These are phyloP conservation scores for Nakazawaea wickerhamii DNA, from an alignment of 805 yeast species.

Conservation along the genomic window DNA sequence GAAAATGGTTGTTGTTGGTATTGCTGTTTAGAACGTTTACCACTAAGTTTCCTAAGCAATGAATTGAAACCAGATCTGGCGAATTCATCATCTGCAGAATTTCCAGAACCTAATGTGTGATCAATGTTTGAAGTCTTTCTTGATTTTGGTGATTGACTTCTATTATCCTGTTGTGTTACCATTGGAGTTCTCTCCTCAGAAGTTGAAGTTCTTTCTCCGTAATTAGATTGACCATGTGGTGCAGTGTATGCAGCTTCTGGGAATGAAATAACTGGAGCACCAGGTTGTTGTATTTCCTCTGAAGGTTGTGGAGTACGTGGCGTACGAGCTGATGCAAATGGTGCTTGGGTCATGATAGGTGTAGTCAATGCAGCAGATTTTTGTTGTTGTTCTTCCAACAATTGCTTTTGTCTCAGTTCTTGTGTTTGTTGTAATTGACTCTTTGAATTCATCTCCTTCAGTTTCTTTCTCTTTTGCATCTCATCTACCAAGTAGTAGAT, in stretches of 20 bases:
- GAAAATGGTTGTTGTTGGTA: conserved; percentile 2
- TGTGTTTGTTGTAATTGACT: conserved; percentile 18
- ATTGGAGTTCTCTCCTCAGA: neutral
- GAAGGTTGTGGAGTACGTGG: conserved; percentile 17
- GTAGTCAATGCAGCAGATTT: conserved; percentile 14
- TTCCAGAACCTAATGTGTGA: neutral
- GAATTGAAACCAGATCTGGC: conserved; percentile 14
- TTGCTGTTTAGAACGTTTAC: conserved; percentile 18
- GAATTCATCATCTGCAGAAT: conserved; percentile 6
- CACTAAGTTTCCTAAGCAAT: conserved; percentile 29
- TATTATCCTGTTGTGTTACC: conserved; percentile 10
- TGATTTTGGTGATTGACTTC: conserved; percentile 13
- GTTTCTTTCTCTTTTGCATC: conserved; percentile 64
- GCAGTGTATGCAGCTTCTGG: conserved; percentile 41
- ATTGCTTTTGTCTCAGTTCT: conserved; percentile 14
- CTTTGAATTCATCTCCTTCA: conserved; percentile 45
- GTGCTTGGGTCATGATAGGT: conserved; percentile 12
- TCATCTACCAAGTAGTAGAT: conserved; percentile 85
- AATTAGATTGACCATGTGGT: conserved; percentile 12
- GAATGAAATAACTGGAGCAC: conserved; percentile 25
- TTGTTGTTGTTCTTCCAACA: conserved; percentile 10
- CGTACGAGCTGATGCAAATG: conserved; percentile 14
- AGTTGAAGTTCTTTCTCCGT: neutral
- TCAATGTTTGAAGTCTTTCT: conserved; percentile 7
- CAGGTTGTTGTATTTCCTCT: conserved; percentile 20